A percentile compares a stretch with the other conserved stretches of the same genome.
Evolutionary conservation across 345 rosid genomes (phyloP).

Genomic region (Toxicodendron radicans): DNA sequence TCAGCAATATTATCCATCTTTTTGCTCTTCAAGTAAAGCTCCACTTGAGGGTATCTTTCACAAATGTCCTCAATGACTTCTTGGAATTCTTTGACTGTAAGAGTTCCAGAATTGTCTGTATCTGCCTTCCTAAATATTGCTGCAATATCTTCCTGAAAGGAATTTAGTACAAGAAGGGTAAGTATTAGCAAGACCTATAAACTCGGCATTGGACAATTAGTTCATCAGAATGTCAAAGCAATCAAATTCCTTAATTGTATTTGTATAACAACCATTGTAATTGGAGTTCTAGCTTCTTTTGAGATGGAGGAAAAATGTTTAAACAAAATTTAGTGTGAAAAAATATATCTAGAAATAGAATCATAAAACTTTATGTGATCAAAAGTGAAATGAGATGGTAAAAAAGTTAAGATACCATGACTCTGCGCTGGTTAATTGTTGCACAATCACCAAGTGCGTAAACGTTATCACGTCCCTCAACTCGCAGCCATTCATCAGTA

Average conservation of each 20-base stretch:
- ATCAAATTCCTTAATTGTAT: background rate
- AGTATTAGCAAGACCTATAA: background rate
- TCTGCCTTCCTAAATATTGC: constrained; percentile 90
- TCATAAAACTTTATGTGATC: background rate
- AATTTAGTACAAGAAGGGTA: background rate
- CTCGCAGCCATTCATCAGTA: constrained; percentile 96
- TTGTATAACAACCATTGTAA: background rate
- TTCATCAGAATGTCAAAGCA: background rate
- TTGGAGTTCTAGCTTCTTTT: background rate
- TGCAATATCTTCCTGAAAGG: constrained; percentile 69
- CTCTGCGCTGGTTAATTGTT: constrained; percentile 91
- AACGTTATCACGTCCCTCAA: constrained; percentile 64
- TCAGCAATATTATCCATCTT: constrained; percentile 60
- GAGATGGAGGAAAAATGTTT: too few relatives aligned
- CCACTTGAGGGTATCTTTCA: constrained; percentile 91
- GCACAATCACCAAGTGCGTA: constrained; percentile 99
- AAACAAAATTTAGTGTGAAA: background rate
- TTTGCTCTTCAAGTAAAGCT: constrained; percentile 77
- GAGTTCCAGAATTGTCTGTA: constrained; percentile 87
- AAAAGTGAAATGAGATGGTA: background rate
- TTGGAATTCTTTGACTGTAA: constrained; percentile 73
- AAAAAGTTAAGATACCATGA: constrained; percentile 61
- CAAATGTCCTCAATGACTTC: constrained; percentile 76
- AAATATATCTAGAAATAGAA: background rate
- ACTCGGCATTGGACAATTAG: background rate